These are phyloP conservation scores for Grigorovia yakushimaensis DNA, from an alignment of 805 yeast species.

Conservation along the genomic window DNA sequence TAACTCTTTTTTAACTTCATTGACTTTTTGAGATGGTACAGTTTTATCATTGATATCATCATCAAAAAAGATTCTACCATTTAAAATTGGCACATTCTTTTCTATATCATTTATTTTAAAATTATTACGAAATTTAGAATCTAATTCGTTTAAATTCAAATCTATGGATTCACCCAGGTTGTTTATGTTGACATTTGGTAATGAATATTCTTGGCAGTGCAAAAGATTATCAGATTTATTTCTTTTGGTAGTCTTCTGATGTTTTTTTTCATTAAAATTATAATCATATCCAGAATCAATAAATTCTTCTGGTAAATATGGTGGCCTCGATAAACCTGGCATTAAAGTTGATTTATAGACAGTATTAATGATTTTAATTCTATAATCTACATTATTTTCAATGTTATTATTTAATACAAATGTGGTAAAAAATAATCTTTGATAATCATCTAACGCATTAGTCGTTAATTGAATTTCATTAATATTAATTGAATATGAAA, in stretches of 20 bases:
- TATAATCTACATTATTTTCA: neutral
- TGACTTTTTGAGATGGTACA: neutral
- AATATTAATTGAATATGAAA: neutral
- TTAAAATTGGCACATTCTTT: neutral
- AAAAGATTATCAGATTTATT: constrained; percentile 3
- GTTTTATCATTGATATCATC: neutral
- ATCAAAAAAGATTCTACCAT: neutral
- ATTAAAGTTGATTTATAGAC: neutral
- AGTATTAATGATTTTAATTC: neutral
- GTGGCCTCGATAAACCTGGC: neutral
- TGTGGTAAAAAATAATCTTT: neutral
- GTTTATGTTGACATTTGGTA: constrained; percentile 13
- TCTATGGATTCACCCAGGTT: neutral
- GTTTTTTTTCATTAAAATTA: neutral
- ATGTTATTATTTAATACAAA: neutral
- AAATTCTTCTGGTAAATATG: neutral
- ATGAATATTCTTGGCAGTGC: constrained; percentile 19
- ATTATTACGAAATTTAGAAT: neutral
- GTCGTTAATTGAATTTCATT: constrained; percentile 2
- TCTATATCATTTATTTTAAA: neutral
- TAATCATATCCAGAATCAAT: neutral
- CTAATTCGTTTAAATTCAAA: neutral
- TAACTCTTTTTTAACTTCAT: neutral
- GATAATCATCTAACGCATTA: constrained; percentile 3
- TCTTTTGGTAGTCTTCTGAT: neutral